Conservation (phyloP, 2,329 filamentous ascomycete species). For the Xylaria sp. region DNA sequence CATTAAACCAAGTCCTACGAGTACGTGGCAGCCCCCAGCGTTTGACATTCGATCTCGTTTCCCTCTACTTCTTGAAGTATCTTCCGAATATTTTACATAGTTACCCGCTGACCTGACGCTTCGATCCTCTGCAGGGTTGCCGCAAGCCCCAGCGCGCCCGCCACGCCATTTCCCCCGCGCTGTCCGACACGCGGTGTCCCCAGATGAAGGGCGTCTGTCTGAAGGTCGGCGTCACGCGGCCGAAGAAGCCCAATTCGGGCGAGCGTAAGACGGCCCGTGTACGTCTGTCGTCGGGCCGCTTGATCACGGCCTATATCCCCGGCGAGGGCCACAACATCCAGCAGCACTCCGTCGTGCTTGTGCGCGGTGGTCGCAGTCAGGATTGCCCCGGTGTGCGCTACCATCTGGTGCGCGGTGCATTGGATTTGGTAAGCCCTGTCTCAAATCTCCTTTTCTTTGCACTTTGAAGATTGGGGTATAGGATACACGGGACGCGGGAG, state of each 20-base stretch:
- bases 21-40: constrained; percentile 48
- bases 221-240: constrained; percentile 91
- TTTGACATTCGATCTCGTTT: background rate
- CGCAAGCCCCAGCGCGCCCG: constrained; percentile 82
- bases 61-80: background rate
- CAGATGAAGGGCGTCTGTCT: constrained; percentile 96
- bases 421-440: constrained; percentile 83
- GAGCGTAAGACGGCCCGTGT: constrained; percentile 96
- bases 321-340: constrained; percentile 99
- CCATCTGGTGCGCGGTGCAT: constrained; percentile 86
- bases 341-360: constrained; percentile 96
- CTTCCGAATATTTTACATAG: background rate
- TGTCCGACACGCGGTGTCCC: constrained; percentile 74
- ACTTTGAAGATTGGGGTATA: background rate
- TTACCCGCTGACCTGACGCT: no score
- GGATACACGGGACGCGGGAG: background rate
- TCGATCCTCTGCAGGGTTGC: constrained; percentile 65
- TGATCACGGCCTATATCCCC: constrained; percentile 93
- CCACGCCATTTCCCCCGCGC: constrained; percentile 87
- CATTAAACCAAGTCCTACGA: constrained; percentile 77
- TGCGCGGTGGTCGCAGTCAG: constrained; percentile 91
- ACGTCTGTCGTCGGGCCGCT: constrained; percentile 83
- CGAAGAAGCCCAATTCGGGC: constrained; percentile 99
- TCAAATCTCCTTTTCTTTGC: background rate
- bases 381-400: constrained; percentile 99